These are phyloP conservation scores for Phytopythium chamaehyphon DNA, from an alignment of 352 stramenopile genomes.

Conservation along the genomic window DNA sequence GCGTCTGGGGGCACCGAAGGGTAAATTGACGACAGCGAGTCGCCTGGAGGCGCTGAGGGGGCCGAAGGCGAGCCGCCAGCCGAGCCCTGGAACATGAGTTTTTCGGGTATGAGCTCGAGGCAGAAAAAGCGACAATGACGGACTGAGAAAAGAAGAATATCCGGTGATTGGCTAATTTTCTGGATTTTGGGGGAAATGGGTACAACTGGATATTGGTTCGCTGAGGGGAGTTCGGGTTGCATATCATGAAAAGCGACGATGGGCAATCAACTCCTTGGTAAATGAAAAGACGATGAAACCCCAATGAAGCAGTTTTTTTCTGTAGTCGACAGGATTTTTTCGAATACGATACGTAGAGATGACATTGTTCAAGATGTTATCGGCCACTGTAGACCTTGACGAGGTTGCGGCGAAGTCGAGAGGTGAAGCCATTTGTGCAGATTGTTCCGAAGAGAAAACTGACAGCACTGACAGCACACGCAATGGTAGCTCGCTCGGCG, in stretches of 20 bases:
- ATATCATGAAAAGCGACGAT: too few species aligned
- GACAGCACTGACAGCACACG: slow-evolving; percentile 17
- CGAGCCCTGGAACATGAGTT: slow-evolving; percentile 1
- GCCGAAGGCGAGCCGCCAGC: slow-evolving; percentile 19
- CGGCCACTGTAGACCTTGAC: slow-evolving; percentile 52
- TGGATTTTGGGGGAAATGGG: too few species aligned
- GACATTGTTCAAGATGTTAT: slow-evolving; percentile 1
- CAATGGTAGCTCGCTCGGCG: slow-evolving; percentile 32
- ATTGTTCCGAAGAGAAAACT: slow-evolving; percentile 29
- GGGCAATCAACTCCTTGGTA: too few species aligned
- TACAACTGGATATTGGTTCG: too few species aligned
- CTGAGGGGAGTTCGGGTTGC: too few species aligned
- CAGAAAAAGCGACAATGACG: not conserved
- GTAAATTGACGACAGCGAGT: slow-evolving; percentile 17
- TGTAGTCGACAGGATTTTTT: too few species aligned
- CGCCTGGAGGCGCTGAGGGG: slow-evolving; percentile 32
- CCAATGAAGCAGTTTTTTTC: too few species aligned
- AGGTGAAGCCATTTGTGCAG: slow-evolving; percentile 36
- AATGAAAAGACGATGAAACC: too few species aligned
- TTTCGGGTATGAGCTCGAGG: not conserved
- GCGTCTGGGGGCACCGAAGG: slow-evolving; percentile 13
- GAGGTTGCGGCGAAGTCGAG: slow-evolving; percentile 38
- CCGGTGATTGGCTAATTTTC: not conserved
- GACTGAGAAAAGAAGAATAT: too few species aligned
- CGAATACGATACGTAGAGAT: too few species aligned